These are phyloP conservation scores for Pestalotiopsis sp. DNA, from an alignment of 2,329 filamentous ascomycete species.

Conservation along the genomic window DNA sequence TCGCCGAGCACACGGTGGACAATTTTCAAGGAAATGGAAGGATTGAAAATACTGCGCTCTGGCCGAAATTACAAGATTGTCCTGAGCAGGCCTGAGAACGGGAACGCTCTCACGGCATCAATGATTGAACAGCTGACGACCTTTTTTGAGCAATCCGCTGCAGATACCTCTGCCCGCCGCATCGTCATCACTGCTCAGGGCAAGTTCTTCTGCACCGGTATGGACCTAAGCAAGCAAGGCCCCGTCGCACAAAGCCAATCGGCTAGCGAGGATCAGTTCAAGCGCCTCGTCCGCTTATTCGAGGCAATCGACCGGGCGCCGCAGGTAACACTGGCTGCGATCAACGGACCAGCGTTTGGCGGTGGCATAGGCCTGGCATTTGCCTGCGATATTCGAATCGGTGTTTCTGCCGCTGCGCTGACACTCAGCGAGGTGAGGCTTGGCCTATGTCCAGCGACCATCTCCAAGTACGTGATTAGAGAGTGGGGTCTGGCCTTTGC, in stretches of 20 bases:
- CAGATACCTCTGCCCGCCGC: conserved; percentile 31
- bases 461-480: conserved; percentile 40
- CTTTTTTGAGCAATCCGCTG: conserved; percentile 24
- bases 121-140: conserved; percentile 36
- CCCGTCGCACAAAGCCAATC: conserved; percentile 3
- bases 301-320: conserved; percentile 38
- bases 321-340: conserved; percentile 40
- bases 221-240: conserved; percentile 33
- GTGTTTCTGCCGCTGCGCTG: conserved; percentile 18
- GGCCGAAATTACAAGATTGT: conserved; percentile 24
- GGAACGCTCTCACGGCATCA: conserved; percentile 37
- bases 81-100: conserved; percentile 37
- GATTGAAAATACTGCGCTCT: conserved; percentile 28
- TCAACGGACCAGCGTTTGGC: conserved; percentile 44
- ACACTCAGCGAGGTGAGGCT: conserved; percentile 42
- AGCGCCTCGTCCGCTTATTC: conserved; percentile 20
- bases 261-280: conserved; percentile 23
- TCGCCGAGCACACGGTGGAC: background rate
- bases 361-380: conserved; percentile 45
- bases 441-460: conserved; percentile 37
- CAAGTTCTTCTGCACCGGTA: conserved; percentile 42
- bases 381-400: conserved; percentile 40
- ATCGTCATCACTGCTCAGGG: conserved; percentile 37
- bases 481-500: conserved; percentile 39
- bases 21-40: background rate